Evolutionary conservation across 257 asterid genomes (phyloP).

Genomic region (Solanum rostratum): DNA sequence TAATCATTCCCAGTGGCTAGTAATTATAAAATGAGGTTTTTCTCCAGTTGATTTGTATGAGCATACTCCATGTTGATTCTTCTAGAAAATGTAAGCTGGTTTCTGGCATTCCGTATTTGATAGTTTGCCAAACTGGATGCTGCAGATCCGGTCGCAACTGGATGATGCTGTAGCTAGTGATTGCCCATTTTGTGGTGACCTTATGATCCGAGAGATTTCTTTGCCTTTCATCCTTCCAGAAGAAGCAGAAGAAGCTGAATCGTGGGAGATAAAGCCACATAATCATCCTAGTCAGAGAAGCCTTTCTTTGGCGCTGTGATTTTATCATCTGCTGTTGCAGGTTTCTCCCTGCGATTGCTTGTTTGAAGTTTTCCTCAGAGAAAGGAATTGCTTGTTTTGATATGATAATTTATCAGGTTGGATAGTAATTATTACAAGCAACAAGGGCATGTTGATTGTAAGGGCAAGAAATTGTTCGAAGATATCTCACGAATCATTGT

Average conservation of each 20-base stretch:
- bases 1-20: neutral
- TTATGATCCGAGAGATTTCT: constrained; percentile 87
- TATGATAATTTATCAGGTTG: neutral
- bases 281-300: constrained; percentile 60
- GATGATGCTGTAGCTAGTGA: constrained; percentile 91
- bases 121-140: neutral
- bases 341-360: neutral
- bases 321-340: neutral
- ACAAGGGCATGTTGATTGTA: neutral
- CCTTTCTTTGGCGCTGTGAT: constrained; percentile 41
- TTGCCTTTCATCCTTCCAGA: constrained; percentile 58
- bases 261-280: constrained; percentile 73
- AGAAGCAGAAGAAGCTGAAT: constrained; percentile 45
- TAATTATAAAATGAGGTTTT: neutral
- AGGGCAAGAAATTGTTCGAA: neutral
- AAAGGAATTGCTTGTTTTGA: neutral
- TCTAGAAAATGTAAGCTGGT: neutral
- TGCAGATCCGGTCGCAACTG: constrained; percentile 83
- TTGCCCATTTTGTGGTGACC: constrained; percentile 89
- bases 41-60: neutral
- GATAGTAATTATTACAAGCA: neutral
- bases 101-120: neutral
- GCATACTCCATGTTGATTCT: neutral
- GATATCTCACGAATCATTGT: neutral
- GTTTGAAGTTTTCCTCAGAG: neutral